Evolutionary conservation across 345 rosid species (phyloP).

Genomic region (Syzygium grande): DNA sequence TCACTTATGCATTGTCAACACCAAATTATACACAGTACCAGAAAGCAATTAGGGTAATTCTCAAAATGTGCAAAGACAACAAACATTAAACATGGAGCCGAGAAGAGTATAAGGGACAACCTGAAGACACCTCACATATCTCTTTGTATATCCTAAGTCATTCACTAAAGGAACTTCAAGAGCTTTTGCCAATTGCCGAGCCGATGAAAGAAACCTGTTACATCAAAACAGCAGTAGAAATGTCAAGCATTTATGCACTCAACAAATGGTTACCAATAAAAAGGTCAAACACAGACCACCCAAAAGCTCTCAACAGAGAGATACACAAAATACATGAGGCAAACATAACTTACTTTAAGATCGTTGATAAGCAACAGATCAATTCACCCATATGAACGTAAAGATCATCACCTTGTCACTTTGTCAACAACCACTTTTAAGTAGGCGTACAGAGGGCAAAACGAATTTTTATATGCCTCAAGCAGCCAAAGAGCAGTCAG

Average conservation of each 20-base stretch:
- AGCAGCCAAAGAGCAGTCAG: neutral
- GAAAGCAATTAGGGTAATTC: neutral
- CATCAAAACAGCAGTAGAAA: neutral
- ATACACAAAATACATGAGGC: neutral
- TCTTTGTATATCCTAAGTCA: conserved; percentile 97
- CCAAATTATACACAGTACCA: neutral
- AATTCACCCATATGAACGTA: neutral
- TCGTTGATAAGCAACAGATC: neutral
- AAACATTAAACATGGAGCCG: neutral
- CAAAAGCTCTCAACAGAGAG: neutral
- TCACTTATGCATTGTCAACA: neutral
- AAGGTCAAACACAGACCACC: neutral
- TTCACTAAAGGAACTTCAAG: conserved; percentile 96
- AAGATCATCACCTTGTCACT: neutral
- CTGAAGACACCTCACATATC: conserved; percentile 99
- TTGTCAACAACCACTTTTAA: neutral
- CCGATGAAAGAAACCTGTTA: conserved; percentile 88
- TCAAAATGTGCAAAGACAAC: neutral
- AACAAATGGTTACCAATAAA: neutral
- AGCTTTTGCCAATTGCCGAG: conserved; percentile 97
- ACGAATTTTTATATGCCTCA: neutral
- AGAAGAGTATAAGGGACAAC: conserved; percentile 18
- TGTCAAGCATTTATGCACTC: neutral
- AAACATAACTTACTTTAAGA: neutral
- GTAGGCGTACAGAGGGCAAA: neutral